Evolutionary conservation across 768 basidiomycete genomes (phyloP), one percentile per base, ranked within the genome.

Genomic region (Agaricus subrufescens): DNA sequence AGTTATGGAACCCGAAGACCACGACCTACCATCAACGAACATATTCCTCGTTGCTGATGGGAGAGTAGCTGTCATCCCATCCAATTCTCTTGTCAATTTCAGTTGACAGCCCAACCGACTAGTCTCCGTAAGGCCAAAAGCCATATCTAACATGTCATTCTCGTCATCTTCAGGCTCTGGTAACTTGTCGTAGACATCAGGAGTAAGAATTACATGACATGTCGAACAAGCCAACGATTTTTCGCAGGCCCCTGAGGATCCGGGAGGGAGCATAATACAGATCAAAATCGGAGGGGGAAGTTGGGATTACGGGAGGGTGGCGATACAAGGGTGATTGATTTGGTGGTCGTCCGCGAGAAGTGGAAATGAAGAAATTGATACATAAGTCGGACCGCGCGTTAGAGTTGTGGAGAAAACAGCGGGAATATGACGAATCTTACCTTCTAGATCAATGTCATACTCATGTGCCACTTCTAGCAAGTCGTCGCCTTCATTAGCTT

Each of bases 61-160:
- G 23, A 99, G 73, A 10, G 77, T 89, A n/a, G 86, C 89, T 0
- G 80, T 82, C 67, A 96, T 85, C 25, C 91, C 94, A 65, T 97
- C 89, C 62, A 98, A 69, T 48, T 90, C 90, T 54, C 76, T 83
- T 9, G 87, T 91, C 29, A 99, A 69, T 51, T 85, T 67, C 25
- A 90, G 86, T 67, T 90, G 89, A 65, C 89, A 90, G 0, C 89
- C 89, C 19, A 91, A 72, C 9, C 85, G 76, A 59, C 89, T 96
- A 62, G 96, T 98, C 65, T 98, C 96, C 0, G 94, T 95, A 51
- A 98, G 77, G 0, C 93, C 97, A 64, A 98, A 98, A 3, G 96
- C 96, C 81, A 98, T 91, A 69, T 98, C 96, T 39, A 99, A 81
- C 93, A 95, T 94, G 64, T 94, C 95, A 65, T 98, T 99, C 73